phyloP scores from a whole-genome alignment of 2,329 filamentous ascomycete species.

The Elsinoe perseae region DNA sequence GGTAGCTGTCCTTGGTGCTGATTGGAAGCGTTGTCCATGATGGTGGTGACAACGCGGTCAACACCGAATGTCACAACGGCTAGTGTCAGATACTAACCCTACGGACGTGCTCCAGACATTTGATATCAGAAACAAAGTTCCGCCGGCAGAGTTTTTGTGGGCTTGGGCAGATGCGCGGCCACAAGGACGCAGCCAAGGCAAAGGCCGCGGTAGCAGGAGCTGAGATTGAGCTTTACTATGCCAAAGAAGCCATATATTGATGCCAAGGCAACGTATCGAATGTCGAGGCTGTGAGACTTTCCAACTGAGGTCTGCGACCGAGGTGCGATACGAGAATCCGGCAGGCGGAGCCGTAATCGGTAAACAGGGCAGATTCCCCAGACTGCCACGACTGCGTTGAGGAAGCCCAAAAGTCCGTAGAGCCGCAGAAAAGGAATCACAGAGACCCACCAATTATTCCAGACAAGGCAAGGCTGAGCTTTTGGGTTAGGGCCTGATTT shows the following conservation, averaged over 20 bases:
- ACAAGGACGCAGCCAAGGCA: not conserved
- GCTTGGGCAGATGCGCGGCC: not conserved
- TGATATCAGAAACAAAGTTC: not conserved
- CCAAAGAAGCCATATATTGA: constrained; percentile 2
- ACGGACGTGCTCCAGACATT: not conserved
- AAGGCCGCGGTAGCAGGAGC: not conserved
- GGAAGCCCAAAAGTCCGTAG: constrained; percentile 4
- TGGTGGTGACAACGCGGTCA: not conserved
- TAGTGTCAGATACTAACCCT: not conserved
- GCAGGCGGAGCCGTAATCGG: not conserved
- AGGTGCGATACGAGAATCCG: not conserved
- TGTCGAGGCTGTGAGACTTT: not conserved
- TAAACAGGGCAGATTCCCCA: not conserved
- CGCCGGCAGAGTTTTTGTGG: not conserved
- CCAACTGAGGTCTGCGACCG: not conserved
- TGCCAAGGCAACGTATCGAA: not conserved
- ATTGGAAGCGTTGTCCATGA: not conserved
- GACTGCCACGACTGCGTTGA: not conserved
- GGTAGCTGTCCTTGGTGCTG: constrained; percentile 26
- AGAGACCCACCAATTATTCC: not conserved
- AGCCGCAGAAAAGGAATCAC: not conserved
- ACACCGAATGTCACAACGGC: not conserved
- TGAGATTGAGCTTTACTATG: not conserved
- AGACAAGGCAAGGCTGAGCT: not conserved
- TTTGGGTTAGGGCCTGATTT: not conserved